Base-by-base conservation (phyloP, 768 basidiomycete species). In the Postia placenta region DNA sequence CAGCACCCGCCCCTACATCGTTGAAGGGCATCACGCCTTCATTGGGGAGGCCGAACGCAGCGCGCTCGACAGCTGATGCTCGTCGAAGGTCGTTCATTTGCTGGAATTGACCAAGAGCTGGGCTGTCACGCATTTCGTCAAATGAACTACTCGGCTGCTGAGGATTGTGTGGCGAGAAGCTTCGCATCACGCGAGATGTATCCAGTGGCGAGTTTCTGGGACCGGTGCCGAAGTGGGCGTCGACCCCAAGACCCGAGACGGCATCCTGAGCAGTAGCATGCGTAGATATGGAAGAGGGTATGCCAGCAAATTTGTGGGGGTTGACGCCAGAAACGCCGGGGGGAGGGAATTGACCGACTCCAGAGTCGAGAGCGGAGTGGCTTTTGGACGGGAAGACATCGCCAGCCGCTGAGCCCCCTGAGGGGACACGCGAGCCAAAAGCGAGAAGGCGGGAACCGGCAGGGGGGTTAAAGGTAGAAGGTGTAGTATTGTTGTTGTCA, bases 401-500 rank as follows among this genome's bases (percentile, higher is more conserved):
- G n/a, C 53, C 35, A 26, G 45, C 47, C 37, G 41, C 46, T 14
- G 59, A 33, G 12, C 26, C 47, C 14, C 56, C 51, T 14, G 61
- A 51, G 12, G 61, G 51, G 1, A 60, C 54, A 25, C 65, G 66
- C 5, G 66, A 62, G 25, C 64, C 67, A 30, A 74, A 62, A 11
- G 70, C 69, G 51, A 77, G 69, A 49, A 79, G 59, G 45, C 73
- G 69, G 48, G 72, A 72, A 45, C 71, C 69, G 42, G 67, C 53
- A 12, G 71, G 67, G 39, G 68, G 64, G 52, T 70, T 69, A 57
- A 71, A 65, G 54, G 60, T 35, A n/a, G n/a, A n/a, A 44, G 61
- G 45, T 50, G 55, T 36, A 48, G 62, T 14, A 61, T 65, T 54
- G 40, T 57, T 54, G 24, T 49, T 57, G 14, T 39, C 11, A 33